A percentile compares a stretch with the other conserved stretches of the same genome.
Conservation (phyloP, 1,139 yeast species). For the Diutina rugosa region DNA sequence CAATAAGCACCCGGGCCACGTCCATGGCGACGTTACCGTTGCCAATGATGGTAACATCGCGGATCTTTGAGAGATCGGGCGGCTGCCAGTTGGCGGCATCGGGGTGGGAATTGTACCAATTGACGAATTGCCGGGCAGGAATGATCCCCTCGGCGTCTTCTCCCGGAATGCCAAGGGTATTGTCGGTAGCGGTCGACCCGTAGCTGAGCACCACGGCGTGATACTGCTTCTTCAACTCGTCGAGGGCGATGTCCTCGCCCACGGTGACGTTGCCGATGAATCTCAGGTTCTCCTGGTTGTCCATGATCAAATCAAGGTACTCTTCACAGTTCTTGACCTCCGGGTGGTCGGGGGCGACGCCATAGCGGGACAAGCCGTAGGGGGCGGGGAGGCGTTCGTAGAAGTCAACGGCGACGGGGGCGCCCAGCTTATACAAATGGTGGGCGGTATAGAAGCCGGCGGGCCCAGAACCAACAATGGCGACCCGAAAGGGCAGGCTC, state of each 20-base stretch:
- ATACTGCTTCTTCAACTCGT: conserved; percentile 21
- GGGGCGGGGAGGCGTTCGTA: conserved; percentile 85
- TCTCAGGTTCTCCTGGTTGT: conserved; percentile 28
- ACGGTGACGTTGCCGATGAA: conserved; percentile 69
- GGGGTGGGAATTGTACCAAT: conserved; percentile 94
- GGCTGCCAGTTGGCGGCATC: conserved; percentile 18
- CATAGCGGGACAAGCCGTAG: conserved; percentile 80
- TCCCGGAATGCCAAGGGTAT: conserved; percentile 46
- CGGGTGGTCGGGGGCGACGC: conserved; percentile 99
- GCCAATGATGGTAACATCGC: conserved; percentile 73
- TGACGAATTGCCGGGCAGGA: conserved; percentile 82
- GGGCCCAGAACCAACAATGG: conserved; percentile 92
- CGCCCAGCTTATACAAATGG: conserved; percentile 39
- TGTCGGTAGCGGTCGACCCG: conserved; percentile 30
- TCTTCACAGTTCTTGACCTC: conserved; percentile 89
- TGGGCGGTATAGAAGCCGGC: conserved; percentile 90
- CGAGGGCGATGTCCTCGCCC: conserved; percentile 39
- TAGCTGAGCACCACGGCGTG: conserved; percentile 1
- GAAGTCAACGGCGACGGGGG: conserved; percentile 39
- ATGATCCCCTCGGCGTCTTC: conserved; percentile 50
- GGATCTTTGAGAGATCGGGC: conserved; percentile 47
- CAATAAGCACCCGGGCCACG: conserved; percentile 66
- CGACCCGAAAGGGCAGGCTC: conserved; percentile 17
- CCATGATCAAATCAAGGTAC: conserved; percentile 54
- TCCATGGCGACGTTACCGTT: conserved; percentile 98